phyloP scores from a whole-genome alignment of 305 asterid genomes.

The Fraxinus nigra region DNA sequence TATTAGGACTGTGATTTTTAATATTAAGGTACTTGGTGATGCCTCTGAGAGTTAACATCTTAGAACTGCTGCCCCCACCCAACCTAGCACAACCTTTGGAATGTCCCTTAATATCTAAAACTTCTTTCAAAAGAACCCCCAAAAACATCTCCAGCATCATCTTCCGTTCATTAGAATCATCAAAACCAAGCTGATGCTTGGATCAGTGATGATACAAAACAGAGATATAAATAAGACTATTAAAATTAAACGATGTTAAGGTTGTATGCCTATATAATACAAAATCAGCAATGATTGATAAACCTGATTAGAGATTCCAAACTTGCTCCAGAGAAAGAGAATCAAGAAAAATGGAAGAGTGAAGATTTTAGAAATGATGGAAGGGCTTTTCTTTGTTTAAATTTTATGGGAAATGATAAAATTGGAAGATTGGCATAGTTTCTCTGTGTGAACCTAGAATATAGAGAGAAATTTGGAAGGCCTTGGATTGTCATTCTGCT shows the following conservation, averaged over 20 bases:
- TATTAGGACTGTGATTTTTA: constrained; percentile 12
- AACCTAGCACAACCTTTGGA: not conserved
- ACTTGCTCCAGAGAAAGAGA: not conserved
- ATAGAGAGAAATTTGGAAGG: not conserved
- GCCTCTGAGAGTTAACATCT: not conserved
- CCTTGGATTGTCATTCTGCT: not conserved
- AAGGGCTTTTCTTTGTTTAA: not conserved
- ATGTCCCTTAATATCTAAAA: constrained; percentile 5
- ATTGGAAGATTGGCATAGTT: not conserved
- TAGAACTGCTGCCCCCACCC: not conserved
- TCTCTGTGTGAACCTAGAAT: not conserved
- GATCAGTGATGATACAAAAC: not conserved
- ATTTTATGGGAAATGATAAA: not conserved
- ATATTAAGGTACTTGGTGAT: not conserved
- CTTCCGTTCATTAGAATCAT: not conserved
- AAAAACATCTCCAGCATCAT: not conserved
- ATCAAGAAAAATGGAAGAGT: not conserved
- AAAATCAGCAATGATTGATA: not conserved
- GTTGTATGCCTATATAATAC: not conserved
- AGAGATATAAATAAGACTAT: not conserved
- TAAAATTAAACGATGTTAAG: not conserved
- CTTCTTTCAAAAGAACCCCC: not conserved
- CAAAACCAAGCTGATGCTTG: not conserved
- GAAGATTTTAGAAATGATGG: not conserved
- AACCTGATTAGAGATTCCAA: not conserved